A percentile compares a stretch with the other conserved stretches of the same genome.
These are phyloP conservation scores for Wickerhamiella brachini DNA, from an alignment of 805 yeast species.

Conservation along the genomic window DNA sequence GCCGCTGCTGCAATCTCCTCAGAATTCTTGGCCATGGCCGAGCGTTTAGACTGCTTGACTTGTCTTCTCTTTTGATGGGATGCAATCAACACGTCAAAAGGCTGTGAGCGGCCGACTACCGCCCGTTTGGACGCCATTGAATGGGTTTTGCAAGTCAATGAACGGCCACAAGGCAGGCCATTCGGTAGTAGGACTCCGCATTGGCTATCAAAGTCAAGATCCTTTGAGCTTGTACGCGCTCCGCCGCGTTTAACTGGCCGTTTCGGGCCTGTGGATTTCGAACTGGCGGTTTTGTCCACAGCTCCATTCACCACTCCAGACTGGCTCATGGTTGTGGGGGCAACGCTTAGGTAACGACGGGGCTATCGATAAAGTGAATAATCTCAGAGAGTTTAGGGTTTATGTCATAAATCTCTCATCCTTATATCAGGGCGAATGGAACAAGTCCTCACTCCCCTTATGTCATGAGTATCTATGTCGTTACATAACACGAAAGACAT, in stretches of 20 bases:
- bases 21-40: conserved; percentile 21
- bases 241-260: background rate
- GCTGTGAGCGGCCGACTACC: conserved; percentile 75
- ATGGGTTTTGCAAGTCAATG: conserved; percentile 83
- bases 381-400: too few species aligned
- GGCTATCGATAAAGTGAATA: too few species aligned
- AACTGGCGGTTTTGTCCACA: background rate
- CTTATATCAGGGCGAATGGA: too few species aligned
- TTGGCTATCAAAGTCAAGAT: conserved; percentile 68
- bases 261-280: background rate
- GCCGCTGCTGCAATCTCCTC: conserved; percentile 22
- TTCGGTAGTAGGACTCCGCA: conserved; percentile 84
- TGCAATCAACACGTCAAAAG: conserved; percentile 68
- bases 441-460: too few species aligned
- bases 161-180: conserved; percentile 81
- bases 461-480: too few species aligned
- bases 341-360: background rate
- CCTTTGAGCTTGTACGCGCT: background rate
- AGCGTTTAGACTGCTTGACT: conserved; percentile 48
- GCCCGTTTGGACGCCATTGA: conserved; percentile 92
- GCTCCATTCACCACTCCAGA: background rate
- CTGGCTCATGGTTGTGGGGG: background rate
- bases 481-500: too few species aligned
- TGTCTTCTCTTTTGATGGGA: conserved; percentile 84
- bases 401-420: too few species aligned